Conservation (phyloP, 2,329 filamentous ascomycete species). For the Fusarium concolor region DNA sequence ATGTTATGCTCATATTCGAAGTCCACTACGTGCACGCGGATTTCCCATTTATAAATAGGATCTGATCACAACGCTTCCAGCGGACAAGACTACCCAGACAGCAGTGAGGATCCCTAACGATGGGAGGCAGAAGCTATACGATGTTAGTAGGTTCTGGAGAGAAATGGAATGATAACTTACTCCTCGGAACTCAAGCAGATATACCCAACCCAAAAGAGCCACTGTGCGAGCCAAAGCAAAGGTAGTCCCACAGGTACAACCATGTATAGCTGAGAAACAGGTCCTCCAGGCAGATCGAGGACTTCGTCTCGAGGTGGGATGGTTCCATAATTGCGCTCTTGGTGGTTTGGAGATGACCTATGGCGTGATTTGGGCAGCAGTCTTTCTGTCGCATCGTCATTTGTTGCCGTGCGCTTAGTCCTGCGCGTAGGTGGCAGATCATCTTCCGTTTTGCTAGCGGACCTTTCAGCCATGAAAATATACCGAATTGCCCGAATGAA, state of each 20-base stretch:
- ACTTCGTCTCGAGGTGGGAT: not conserved
- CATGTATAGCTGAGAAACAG: not conserved
- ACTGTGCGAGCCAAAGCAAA: slow-evolving; percentile 13
- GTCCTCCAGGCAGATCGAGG: not conserved
- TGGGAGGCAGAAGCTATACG: not conserved
- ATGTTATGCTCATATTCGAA: too few relatives aligned
- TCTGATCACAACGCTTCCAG: not conserved
- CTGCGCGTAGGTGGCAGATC: fast-evolving
- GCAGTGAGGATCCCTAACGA: fast-evolving
- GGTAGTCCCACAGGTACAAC: not conserved
- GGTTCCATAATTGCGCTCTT: not conserved
- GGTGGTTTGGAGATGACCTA: too few relatives aligned
- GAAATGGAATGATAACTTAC: not conserved
- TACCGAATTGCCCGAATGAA: not conserved
- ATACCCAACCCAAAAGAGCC: slow-evolving; percentile 31
- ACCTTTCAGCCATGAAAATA: not conserved
- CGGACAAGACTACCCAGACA: not conserved
- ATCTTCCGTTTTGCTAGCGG: fast-evolving
- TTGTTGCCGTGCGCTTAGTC: too few relatives aligned
- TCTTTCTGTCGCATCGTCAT: not conserved
- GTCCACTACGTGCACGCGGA: too few relatives aligned
- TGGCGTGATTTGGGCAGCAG: not conserved
- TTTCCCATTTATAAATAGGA: not conserved
- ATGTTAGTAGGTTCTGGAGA: not conserved
- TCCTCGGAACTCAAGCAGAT: slow-evolving; percentile 10